phyloP scores from a whole-genome alignment of 352 stramenopile genomes.

The Globisporangium radiosum region DNA sequence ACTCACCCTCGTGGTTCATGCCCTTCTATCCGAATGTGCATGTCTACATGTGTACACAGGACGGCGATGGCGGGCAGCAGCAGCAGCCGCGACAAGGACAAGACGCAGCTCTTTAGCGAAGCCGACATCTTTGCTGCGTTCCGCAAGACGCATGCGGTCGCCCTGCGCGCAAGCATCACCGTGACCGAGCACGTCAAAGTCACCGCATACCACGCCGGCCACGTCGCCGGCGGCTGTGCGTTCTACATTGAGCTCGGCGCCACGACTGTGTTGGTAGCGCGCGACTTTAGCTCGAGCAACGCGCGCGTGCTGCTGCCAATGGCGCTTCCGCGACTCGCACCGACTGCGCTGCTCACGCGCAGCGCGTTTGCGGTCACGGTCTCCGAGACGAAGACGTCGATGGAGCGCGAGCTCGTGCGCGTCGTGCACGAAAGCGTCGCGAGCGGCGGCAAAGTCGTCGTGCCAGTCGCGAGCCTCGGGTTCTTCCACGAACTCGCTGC shows the following conservation, averaged over 20 bases:
- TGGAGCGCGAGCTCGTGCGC: conserved; percentile 78
- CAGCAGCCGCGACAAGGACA: conserved; percentile 41
- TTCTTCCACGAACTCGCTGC: conserved; percentile 79
- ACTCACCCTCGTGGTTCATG: background rate
- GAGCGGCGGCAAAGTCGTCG: conserved; percentile 78
- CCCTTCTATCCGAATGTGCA: background rate
- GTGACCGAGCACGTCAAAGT: conserved; percentile 69
- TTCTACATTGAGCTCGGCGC: conserved; percentile 74
- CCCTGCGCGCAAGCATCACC: conserved; percentile 43
- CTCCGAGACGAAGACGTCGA: conserved; percentile 71
- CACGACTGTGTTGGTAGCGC: conserved; percentile 67
- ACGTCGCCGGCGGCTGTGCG: conserved; percentile 67
- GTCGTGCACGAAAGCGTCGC: conserved; percentile 70
- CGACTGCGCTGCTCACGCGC: conserved; percentile 51
- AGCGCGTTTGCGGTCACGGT: conserved; percentile 79
- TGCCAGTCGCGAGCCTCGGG: conserved; percentile 67
- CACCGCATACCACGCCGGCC: conserved; percentile 73
- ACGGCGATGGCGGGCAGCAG: conserved; percentile 13
- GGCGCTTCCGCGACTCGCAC: conserved; percentile 59
- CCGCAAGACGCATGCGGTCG: conserved; percentile 37
- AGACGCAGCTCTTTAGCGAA: conserved; percentile 35
- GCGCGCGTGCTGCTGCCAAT: conserved; percentile 62
- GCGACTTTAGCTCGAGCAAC: conserved; percentile 74
- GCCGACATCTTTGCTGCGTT: conserved; percentile 59
- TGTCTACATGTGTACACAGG: conserved; percentile 20